phyloP scores from a whole-genome alignment of 2,329 filamentous ascomycete genomes.

The Pseudopithomyces maydicus region DNA sequence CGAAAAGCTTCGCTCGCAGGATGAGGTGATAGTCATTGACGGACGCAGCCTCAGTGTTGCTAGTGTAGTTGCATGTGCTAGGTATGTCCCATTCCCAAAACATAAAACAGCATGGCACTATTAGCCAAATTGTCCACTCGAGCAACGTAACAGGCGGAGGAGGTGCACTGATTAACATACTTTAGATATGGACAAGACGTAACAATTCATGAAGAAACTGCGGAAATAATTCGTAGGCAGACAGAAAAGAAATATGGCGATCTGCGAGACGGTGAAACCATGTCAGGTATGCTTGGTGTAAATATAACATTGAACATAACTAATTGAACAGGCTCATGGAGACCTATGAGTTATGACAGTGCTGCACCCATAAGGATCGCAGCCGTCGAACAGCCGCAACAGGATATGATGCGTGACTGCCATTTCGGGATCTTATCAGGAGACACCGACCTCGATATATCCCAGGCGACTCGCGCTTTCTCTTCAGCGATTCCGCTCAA shows the following conservation, averaged over 20 bases:
- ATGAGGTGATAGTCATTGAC: slow-evolving; percentile 18
- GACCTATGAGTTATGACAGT: slow-evolving; percentile 11
- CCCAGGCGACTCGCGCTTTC: slow-evolving; percentile 10
- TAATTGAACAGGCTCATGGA: slow-evolving; percentile 2
- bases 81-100: slow-evolving; percentile 10
- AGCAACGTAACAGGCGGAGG: background rate
- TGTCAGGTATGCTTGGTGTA: slow-evolving; percentile 4
- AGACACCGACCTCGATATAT: slow-evolving; percentile 15
- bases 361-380: slow-evolving; percentile 1
- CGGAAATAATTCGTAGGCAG: slow-evolving; percentile 8
- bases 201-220: slow-evolving; percentile 8
- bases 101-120: background rate
- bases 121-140: background rate
- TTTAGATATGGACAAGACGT: slow-evolving; percentile 15
- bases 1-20: slow-evolving; percentile 15
- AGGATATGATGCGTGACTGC: slow-evolving; percentile 11
- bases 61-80: slow-evolving; percentile 18
- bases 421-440: slow-evolving; percentile 18
- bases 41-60: slow-evolving; percentile 17
- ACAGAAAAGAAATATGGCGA: slow-evolving; percentile 12
- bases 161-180: background rate
- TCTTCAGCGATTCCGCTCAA: slow-evolving; percentile 14
- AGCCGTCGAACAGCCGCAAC: slow-evolving; percentile 12
- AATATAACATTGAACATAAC: background rate
- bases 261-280: slow-evolving; percentile 10